Base-by-base conservation (phyloP, 345 rosid genomes). In the Populus nigra region DNA sequence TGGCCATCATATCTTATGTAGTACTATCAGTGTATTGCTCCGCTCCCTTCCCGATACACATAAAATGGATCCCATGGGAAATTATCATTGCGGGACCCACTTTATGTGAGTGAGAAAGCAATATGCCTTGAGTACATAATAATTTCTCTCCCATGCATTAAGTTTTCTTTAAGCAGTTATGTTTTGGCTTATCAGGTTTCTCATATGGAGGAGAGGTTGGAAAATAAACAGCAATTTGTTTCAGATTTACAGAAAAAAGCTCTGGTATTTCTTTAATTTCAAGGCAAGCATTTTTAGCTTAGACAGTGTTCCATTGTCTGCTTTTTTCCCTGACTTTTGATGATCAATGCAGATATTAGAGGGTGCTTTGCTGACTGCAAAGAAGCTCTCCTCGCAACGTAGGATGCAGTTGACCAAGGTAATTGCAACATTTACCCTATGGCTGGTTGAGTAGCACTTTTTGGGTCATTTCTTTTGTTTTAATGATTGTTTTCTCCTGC, bases 331-430 rank as follows among this genome's bases (percentile, higher is more conserved):
- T 41, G 47, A 41, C 47, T 41, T 41, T 11, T 41, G 47, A 63
- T 77, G 71, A 47, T 86, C 73, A 77, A 36, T 81, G 80, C 88
- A 95, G 99, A 89, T 77, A 81, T 74, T 93, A 80, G 98, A 92
- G 82, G 96, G 91, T 79, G 83, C 88, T 12, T 78, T 95, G 87
- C 80, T 87, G 31, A 69, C 79, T 68, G 92, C 89, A 70, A 93
- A 91, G 86, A 93, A 87, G 81, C 81, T 81, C 38, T 87, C 90
- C 69, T 89, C 94, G 41, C 88, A 85, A n/a, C 92, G 87, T 23
- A 79, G 81, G 66, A 83, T 78, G 81, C 91, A 90, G 69, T 81
- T 92, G 86, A 79, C 91, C 47, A 90, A 91, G 91, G 98, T 95
- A 85, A 72, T 65, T 18, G n/a, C 75, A 12, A 49, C 29, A 73